Base-by-base conservation (phyloP, 2,329 filamentous ascomycete genomes). In the Nothopassalora personata region DNA sequence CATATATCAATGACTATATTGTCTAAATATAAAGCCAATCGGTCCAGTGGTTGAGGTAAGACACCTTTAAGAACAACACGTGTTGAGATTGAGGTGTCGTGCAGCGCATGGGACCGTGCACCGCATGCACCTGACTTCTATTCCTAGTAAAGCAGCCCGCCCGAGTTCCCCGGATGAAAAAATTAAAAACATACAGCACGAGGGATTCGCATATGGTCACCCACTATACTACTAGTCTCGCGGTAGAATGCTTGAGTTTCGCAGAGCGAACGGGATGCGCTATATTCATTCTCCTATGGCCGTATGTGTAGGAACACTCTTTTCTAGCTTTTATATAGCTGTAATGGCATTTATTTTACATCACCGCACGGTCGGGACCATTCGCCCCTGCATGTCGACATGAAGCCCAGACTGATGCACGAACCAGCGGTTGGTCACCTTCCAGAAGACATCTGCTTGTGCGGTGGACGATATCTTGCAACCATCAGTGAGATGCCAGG, bases 151-250 rank as follows among this genome's bases (percentile, higher is more conserved):
- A 23, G 23, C 23, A 23, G 23, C 23, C 23, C 23, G n/a, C 23
- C 23, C 23, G 23, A 23, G 2, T 23, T 23, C 23, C 3, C 23
- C 23, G 23, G 23, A 23, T 3, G 2, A 23, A 58, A 58, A 58
- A 58, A 48, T 19, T 15, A 52, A 58, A 58, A 58, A 58, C 50
- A 46, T 58, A 46, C 56, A 58, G 49, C 56, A 58, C 19, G n/a
- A 18, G 50, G 56, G 11, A 58, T 58, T 58, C 56, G 48, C 56
- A 34, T 18, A 27, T 58, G 8, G 56, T 58, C 56, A 58, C 56
- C 56, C 8, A 53, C 56, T 27, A 18, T 33, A 58, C 45, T 56
- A 56, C 54, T 56, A 56, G 19, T 56, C 46, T 27, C 19, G 27
- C 54, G 45, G 23, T 56, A 8, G 8, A 6, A 15, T 49, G 54